phyloP scores from a whole-genome alignment of 2,329 filamentous ascomycete species.

The Ceratocystis cacaofunesta region DNA sequence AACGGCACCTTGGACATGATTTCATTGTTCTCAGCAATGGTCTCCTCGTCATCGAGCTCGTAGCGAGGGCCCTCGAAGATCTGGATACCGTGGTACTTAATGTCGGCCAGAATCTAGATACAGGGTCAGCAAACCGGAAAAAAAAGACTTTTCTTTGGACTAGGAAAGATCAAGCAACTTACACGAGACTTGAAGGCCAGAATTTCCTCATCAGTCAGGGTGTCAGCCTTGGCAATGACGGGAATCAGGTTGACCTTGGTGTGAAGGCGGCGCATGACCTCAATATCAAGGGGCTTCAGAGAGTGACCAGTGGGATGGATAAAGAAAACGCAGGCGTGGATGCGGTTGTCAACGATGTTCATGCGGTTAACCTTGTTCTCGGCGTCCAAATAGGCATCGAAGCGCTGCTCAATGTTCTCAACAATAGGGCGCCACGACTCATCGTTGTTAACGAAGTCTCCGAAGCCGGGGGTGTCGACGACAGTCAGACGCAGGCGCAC shows the following conservation, averaged over 20 bases:
- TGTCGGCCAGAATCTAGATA: constrained; percentile 79
- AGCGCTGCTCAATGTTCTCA: constrained; percentile 98
- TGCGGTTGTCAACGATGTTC: constrained; percentile 99
- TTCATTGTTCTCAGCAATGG: constrained; percentile 98
- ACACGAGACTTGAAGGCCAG: constrained; percentile 89
- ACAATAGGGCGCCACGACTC: constrained; percentile 98
- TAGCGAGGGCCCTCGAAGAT: constrained; percentile 98
- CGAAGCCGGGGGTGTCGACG: constrained; percentile 94
- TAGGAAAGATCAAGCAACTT: constrained; percentile 29
- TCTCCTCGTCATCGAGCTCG: constrained; percentile 98
- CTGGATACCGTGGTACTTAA: constrained; percentile 92
- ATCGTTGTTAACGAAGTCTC: constrained; percentile 99
- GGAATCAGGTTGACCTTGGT: constrained; percentile 99
- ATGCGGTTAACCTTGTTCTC: constrained; percentile 99
- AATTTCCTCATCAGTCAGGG: constrained; percentile 93
- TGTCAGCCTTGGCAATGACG: constrained; percentile 97
- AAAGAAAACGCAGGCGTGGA: constrained; percentile 98
- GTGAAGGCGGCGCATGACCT: constrained; percentile 98
- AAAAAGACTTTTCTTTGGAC: background rate
- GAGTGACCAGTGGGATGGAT: constrained; percentile 98
- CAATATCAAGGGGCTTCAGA: constrained; percentile 93
- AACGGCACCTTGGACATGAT: constrained; percentile 99
- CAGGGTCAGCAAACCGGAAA: background rate
- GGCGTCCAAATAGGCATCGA: constrained; percentile 93
- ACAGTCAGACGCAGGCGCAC: constrained; percentile 92